Conservation (phyloP, 2,329 filamentous ascomycete genomes). For the Ophiostoma perfectum region DNA sequence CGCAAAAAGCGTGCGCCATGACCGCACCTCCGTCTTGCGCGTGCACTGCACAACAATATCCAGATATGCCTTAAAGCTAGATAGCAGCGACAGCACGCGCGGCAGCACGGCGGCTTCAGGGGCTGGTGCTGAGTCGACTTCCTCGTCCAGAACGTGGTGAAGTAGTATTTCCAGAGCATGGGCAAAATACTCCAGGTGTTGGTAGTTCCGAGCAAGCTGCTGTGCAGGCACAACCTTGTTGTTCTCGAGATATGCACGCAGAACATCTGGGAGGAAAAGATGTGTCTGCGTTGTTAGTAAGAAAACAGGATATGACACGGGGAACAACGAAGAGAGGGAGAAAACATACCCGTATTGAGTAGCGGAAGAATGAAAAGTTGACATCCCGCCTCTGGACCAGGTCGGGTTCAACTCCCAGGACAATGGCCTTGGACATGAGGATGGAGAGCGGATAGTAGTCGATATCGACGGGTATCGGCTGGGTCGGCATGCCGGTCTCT, state of each 20-base stretch:
- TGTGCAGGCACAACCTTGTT: constrained; percentile 77
- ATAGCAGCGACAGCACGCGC: constrained; percentile 57
- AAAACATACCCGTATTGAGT: constrained; percentile 70
- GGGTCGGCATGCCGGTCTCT: constrained; percentile 64
- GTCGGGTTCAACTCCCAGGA: constrained; percentile 87
- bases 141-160: constrained; percentile 89
- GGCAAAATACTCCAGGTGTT: constrained; percentile 82
- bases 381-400: constrained; percentile 89
- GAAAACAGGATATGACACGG: background rate
- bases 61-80: constrained; percentile 77
- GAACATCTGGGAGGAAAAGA: constrained; percentile 81
- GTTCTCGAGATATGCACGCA: constrained; percentile 70
- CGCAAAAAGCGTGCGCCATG: constrained; percentile 88
- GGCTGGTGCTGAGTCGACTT: constrained; percentile 63
- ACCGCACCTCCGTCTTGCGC: constrained; percentile 90
- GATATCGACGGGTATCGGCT: constrained; percentile 70
- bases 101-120: constrained; percentile 61
- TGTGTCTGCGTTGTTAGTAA: constrained; percentile 58
- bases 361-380: constrained; percentile 83
- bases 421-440: constrained; percentile 79
- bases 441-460: constrained; percentile 94
- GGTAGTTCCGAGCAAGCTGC: constrained; percentile 76
- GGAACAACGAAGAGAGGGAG: background rate
- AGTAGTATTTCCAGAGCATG: constrained; percentile 89
- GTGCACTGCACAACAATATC: constrained; percentile 97